Evolutionary conservation across 1,139 yeast genomes (phyloP), one percentile per base, ranked within the genome.

Genomic region (Zygosaccharomyces pseudobailii): DNA sequence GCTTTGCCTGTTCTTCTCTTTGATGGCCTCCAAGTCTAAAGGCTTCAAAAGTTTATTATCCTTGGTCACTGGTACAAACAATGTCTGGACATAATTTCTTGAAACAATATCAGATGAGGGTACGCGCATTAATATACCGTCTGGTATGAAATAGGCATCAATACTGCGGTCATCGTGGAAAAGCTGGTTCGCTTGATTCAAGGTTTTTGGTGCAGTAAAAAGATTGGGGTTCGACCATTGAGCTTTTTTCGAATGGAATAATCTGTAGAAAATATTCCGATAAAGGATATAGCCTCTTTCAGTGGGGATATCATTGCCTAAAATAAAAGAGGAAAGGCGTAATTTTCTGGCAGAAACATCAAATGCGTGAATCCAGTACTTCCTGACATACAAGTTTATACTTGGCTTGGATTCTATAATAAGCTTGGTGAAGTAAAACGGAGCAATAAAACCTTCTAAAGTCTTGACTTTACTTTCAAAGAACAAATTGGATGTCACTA

Each of bases 21-120:
- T 72, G 7, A 63, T 57, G 8, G 53, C 47, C 25, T 70, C 70
- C 10, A 67, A 66, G 40, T 72, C 71, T 3, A 68, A 55, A 4
- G 75, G 75, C 40, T 73, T 78, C 23, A 83, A 66, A 20, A 87
- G 72, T 48, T 75, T 74, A 63, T 90, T 96, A 57, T 84, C 85
- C 55, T 81, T 84, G 0, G 95, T 85, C 2, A 92, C 97, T 0
- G 87, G 79, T 4, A 87, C 83, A 67, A 94, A 92, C 52, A 89
- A 67, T 43, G 76, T 75, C 56, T 78, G 80, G 32, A 84, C 76
- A 55, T 74, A 79, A 40, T 73, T 76, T 53, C 89, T 72, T 0
- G 94, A 79, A 23, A 85, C 80, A 7, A 82, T 81, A 61, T 89
- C 97, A 52, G 79, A 78, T 49, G 80, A 84, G 1, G 98, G 98